phyloP scores from a whole-genome alignment of 768 basidiomycete species.

The Pisolithus marmoratus region DNA sequence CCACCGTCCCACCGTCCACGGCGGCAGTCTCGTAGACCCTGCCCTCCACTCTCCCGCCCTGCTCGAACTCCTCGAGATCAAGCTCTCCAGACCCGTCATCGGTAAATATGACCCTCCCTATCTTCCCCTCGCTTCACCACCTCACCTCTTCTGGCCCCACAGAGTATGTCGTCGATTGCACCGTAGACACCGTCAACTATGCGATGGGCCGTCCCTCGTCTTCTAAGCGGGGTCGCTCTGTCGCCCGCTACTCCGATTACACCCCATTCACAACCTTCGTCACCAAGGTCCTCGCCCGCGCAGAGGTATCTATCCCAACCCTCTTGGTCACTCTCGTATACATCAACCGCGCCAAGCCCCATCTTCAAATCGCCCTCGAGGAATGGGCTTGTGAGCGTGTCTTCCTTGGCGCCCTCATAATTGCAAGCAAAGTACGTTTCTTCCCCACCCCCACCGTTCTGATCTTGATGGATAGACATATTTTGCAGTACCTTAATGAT shows the following conservation, averaged over 20 bases:
- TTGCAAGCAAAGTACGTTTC: slow-evolving; percentile 68
- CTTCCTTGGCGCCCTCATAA: slow-evolving; percentile 85
- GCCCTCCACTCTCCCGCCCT: slow-evolving; percentile 58
- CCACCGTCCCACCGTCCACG: slow-evolving; percentile 34
- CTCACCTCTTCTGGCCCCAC: neutral
- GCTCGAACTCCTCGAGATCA: slow-evolving; percentile 62
- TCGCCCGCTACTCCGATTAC: slow-evolving; percentile 45
- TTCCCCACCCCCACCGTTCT: slow-evolving; percentile 12
- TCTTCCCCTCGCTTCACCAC: neutral
- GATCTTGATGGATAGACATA: slow-evolving; percentile 5
- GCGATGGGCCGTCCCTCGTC: slow-evolving; percentile 66
- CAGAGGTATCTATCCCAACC: slow-evolving; percentile 67
- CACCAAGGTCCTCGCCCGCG: slow-evolving; percentile 60
- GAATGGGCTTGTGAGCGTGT: slow-evolving; percentile 88
- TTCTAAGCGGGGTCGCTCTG: slow-evolving; percentile 43
- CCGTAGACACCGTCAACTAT: slow-evolving; percentile 69
- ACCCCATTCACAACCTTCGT: slow-evolving; percentile 61
- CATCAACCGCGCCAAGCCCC: slow-evolving; percentile 70
- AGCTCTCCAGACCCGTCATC: slow-evolving; percentile 55
- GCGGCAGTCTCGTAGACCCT: slow-evolving; percentile 56
- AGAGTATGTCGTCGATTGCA: slow-evolving; percentile 69
- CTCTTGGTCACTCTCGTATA: slow-evolving; percentile 71
- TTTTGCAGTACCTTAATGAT: slow-evolving; percentile 71
- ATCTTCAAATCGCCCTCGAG: slow-evolving; percentile 75
- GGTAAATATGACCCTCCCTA: slow-evolving; percentile 39